Evolutionary conservation across 2,329 filamentous ascomycete genomes (phyloP).

Genomic region (Daldinia sp.): DNA sequence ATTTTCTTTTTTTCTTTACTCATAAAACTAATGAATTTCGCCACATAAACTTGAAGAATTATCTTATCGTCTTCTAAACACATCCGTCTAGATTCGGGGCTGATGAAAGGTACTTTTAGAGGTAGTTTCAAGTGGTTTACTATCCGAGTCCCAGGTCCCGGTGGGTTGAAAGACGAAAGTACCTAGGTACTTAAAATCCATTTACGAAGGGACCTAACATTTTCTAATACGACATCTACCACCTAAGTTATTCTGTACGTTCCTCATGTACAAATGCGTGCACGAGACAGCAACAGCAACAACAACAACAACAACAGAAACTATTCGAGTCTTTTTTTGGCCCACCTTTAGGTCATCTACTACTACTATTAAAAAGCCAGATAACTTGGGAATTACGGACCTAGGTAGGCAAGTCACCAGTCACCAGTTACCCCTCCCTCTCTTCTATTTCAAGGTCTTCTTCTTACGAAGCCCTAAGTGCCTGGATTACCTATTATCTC

Average conservation of each 20-base stretch:
- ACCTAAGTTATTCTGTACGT: neutral
- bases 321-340: constrained; percentile 8
- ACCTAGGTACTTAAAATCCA: neutral
- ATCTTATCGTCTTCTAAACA: constrained; percentile 29
- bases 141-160: neutral
- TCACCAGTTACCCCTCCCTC: constrained; percentile 19
- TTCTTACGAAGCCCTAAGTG: constrained; percentile 32
- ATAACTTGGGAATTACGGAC: constrained; percentile 17
- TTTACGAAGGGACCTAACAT: neutral
- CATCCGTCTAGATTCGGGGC: constrained; percentile 24
- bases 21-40: constrained; percentile 19
- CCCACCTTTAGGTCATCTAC: constrained; percentile 8
- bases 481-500: constrained; percentile 1
- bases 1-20: neutral
- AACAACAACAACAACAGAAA: neutral
- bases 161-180: neutral
- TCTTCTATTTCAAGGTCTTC: neutral
- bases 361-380: neutral
- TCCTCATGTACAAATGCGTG: neutral
- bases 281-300: constrained; percentile 8
- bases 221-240: neutral
- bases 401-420: constrained; percentile 1
- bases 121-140: neutral
- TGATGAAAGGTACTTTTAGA: neutral
- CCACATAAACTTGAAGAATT: constrained; percentile 28